These are phyloP conservation scores for Corylus avellana DNA, from an alignment of 306 rosid genomes.

Conservation along the genomic window DNA sequence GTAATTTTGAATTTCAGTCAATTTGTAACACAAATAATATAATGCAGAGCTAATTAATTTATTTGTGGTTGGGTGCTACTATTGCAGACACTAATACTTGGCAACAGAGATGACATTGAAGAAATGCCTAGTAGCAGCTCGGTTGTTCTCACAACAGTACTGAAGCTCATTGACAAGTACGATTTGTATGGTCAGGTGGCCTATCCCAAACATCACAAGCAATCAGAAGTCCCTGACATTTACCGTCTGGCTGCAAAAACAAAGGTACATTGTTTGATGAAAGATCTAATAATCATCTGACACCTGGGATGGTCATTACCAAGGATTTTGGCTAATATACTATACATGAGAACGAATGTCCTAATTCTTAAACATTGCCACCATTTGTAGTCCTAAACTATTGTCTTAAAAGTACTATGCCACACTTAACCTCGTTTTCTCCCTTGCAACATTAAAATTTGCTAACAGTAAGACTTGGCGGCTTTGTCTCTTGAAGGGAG, in stretches of 20 bases:
- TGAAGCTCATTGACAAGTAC: constrained; percentile 76
- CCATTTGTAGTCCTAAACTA: neutral
- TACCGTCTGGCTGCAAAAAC: constrained; percentile 85
- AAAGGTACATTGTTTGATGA: constrained; percentile 51
- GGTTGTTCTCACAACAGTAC: constrained; percentile 60
- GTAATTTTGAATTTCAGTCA: constrained; percentile 32
- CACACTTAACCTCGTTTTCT: neutral
- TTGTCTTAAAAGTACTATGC: neutral
- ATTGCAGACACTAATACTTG: constrained; percentile 75
- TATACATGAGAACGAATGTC: neutral
- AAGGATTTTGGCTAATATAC: neutral
- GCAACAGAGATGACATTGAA: constrained; percentile 81
- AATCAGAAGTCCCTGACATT: constrained; percentile 75
- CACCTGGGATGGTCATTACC: neutral
- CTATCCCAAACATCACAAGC: constrained; percentile 86
- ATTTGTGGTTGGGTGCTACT: constrained; percentile 18
- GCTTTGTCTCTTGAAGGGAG: constrained; percentile 62
- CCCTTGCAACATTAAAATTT: constrained; percentile 19
- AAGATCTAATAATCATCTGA: neutral
- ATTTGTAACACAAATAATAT: neutral
- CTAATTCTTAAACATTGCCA: neutral
- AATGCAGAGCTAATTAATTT: constrained; percentile 1
- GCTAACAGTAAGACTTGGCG: constrained; percentile 20
- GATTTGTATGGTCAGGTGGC: constrained; percentile 86
- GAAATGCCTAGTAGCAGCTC: constrained; percentile 73